Evolutionary conservation across 164 flowering plant genomes (phyloP).

Genomic region (Macadamia tetraphylla): DNA sequence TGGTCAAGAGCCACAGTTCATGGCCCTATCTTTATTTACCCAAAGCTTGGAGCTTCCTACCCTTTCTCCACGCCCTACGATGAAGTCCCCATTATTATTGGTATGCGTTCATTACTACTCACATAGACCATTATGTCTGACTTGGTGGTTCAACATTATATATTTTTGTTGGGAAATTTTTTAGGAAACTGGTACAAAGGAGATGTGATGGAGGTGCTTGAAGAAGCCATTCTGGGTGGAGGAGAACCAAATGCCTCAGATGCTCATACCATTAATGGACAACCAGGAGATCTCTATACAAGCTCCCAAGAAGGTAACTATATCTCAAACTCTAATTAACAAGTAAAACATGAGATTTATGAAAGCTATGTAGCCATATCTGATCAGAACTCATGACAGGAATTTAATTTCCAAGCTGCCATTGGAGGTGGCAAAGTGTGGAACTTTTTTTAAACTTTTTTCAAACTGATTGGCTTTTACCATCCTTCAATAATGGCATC

Average conservation of each 20-base stretch:
- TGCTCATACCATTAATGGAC: slow-evolving; percentile 54
- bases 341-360: no score
- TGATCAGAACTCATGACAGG: no score
- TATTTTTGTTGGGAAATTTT: background rate
- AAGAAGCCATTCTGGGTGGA: slow-evolving; percentile 20
- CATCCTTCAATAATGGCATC: no score
- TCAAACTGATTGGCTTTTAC: no score
- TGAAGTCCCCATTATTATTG: slow-evolving; percentile 30
- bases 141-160: no score
- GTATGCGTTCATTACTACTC: slow-evolving; percentile 9
- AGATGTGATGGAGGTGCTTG: slow-evolving; percentile 26
- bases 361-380: no score
- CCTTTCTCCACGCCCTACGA: slow-evolving; percentile 31
- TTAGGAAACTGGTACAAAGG: slow-evolving; percentile 55
- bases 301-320: slow-evolving; percentile 40
- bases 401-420: no score
- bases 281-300: slow-evolving; percentile 48
- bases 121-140: background rate
- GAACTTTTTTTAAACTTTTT: no score
- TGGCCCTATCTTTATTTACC: slow-evolving; percentile 32
- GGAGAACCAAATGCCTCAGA: slow-evolving; percentile 39
- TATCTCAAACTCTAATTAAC: no score
- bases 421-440: no score
- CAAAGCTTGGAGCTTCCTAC: slow-evolving; percentile 16
- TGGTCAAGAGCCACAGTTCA: slow-evolving; percentile 48